Evolutionary conservation across 2,329 filamentous ascomycete species (phyloP), one percentile per base, ranked within the genome.

Genomic region (Sporothrix euskadiensis): DNA sequence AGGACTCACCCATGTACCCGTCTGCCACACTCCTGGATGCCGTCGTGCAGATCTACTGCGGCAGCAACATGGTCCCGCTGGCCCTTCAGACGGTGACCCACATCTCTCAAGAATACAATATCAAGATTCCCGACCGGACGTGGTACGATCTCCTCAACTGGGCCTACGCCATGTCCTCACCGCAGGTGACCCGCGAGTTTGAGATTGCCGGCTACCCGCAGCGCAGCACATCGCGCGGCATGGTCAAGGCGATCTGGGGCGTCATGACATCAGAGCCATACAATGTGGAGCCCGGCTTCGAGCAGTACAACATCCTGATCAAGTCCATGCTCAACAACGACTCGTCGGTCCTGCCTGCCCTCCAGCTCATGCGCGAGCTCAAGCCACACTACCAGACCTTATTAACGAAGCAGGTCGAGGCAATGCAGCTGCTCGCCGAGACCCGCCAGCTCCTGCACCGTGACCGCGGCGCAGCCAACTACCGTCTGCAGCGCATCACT

Each of bases 61-160:
- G 85, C 75, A 92, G 91, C 80, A 89, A 87, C 66, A 85, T 90
- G 72, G 84, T 94, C 4, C 79, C 84, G 0, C 83, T 85, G 1
- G 91, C 88, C 14, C 78, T 91, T 35, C 84, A 87, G 56, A 78
- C 91, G 0, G 81, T 94, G 14, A 86, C 91, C 74, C 88, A 88
- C 76, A 80, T 94, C 66, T 90, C 92, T 0, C 81, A 81, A 0
- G 83, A 83, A 7, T 92, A 91, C 80, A 75, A 82, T 1, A 81
- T 95, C 32, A 75, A 82, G 0, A 88, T 95, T 52, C 81, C 88
- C 0, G 77, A 79, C 7, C 79, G 84, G 5, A 84, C 89, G 22
- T 95, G 93, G 92, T 84, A 85, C 8, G 87, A 90, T 72, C 81
- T 95, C 2, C 83, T 94, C 19, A 84, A 88, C 74, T 92, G 91